Evolutionary conservation across 2,329 filamentous ascomycete species (phyloP).

Genomic region (Ilyonectria destructans): DNA sequence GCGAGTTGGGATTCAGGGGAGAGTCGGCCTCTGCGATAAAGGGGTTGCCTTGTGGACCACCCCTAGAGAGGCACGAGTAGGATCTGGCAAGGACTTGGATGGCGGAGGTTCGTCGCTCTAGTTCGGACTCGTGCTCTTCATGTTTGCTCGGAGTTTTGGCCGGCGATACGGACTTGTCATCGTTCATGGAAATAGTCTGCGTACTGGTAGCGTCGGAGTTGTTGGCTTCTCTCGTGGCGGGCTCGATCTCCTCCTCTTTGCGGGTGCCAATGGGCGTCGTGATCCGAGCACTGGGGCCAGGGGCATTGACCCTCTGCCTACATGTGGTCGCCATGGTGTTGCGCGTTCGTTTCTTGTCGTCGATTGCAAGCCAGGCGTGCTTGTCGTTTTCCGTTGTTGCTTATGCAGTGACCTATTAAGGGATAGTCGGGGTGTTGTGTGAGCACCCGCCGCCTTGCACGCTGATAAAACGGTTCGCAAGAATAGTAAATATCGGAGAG

Average conservation of each 20-base stretch:
- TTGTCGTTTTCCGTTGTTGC: too few relatives aligned
- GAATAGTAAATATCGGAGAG: too few relatives aligned
- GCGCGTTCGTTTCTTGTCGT: too few relatives aligned
- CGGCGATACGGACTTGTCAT: not conserved
- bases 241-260: not conserved
- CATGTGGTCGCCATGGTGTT: too few relatives aligned
- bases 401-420: too few relatives aligned
- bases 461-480: too few relatives aligned
- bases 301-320: too few relatives aligned
- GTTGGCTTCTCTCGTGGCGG: too few relatives aligned
- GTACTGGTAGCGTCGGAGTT: not conserved
- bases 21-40: conserved; percentile 52
- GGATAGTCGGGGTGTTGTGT: too few relatives aligned
- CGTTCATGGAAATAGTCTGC: not conserved
- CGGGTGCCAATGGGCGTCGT: not conserved
- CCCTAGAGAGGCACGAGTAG: conserved; percentile 37
- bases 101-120: too few relatives aligned
- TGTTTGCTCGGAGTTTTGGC: not conserved
- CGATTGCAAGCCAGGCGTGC: too few relatives aligned
- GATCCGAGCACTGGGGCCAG: not conserved
- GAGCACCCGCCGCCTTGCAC: too few relatives aligned
- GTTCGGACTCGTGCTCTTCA: not conserved
- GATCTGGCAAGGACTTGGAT: conserved; percentile 37
- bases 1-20: conserved; percentile 64
- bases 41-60: conserved; percentile 34